phyloP scores from a whole-genome alignment of 2,329 filamentous ascomycete genomes.

The Sordariomycetes sp. region DNA sequence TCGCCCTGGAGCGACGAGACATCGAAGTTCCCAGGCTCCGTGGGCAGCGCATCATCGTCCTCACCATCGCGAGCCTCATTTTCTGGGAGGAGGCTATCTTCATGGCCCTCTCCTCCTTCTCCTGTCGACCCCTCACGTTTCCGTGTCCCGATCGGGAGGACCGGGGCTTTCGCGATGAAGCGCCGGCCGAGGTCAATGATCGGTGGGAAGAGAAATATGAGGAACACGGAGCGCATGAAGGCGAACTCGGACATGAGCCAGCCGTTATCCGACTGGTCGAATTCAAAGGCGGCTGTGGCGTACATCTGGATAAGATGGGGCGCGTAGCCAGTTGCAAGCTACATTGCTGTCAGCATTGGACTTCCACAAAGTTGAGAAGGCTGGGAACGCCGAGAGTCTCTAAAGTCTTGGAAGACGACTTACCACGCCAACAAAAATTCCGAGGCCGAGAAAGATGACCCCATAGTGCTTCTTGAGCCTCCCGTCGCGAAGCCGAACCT shows the following conservation, averaged over 20 bases:
- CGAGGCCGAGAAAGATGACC: conserved; percentile 52
- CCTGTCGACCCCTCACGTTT: too few species aligned
- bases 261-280: conserved; percentile 45
- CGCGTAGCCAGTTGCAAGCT: conserved; percentile 59
- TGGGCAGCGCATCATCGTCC: conserved; percentile 13
- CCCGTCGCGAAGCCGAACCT: conserved; percentile 41
- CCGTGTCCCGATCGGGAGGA: too few species aligned
- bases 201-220: conserved; percentile 43
- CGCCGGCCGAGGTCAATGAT: conserved; percentile 38
- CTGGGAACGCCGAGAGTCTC: not conserved
- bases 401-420: too few species aligned
- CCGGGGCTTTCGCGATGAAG: conserved; percentile 1
- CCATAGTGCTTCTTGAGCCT: conserved; percentile 46
- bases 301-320: conserved; percentile 53
- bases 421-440: conserved; percentile 58
- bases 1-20: conserved; percentile 29
- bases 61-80: not conserved
- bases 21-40: conserved; percentile 29
- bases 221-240: conserved; percentile 43
- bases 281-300: conserved; percentile 44
- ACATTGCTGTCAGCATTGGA: not conserved
- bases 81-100: not conserved
- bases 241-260: conserved; percentile 48
- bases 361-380: not conserved
- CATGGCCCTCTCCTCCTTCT: not conserved